A percentile compares a stretch with the other conserved stretches of the same genome.
These are phyloP conservation scores for Phytopythium boreale DNA, from an alignment of 352 stramenopile species.

Conservation along the genomic window DNA sequence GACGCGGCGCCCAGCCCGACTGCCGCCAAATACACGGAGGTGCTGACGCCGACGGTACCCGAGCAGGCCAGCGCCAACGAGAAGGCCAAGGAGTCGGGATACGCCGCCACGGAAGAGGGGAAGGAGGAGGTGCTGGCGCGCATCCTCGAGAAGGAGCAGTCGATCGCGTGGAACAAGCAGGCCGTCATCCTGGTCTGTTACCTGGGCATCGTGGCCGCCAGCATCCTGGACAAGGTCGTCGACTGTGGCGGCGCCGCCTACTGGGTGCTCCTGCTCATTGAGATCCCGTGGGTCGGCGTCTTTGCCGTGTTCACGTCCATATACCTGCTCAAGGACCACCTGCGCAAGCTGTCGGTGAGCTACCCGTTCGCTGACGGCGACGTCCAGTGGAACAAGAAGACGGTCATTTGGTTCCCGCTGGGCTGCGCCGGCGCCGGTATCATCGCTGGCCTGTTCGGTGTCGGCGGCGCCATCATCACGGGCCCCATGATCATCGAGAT, in stretches of 20 bases:
- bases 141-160: constrained; percentile 31
- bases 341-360: constrained; percentile 35
- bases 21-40: constrained; percentile 14
- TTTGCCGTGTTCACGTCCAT: constrained; percentile 29
- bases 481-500: constrained; percentile 32
- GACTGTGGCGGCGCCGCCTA: constrained; percentile 40
- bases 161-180: constrained; percentile 38
- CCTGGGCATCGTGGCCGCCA: constrained; percentile 28
- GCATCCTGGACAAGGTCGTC: constrained; percentile 23
- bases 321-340: constrained; percentile 31
- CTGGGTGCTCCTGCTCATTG: constrained; percentile 47
- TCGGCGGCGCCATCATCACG: constrained; percentile 40
- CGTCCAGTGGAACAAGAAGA: constrained; percentile 42
- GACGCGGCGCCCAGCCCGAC: constrained; percentile 9
- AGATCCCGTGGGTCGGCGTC: constrained; percentile 51
- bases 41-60: constrained; percentile 12
- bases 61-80: constrained; percentile 8
- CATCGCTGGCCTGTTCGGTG: constrained; percentile 49
- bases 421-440: constrained; percentile 37
- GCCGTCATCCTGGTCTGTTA: constrained; percentile 40
- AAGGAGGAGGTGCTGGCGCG: constrained; percentile 9
- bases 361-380: constrained; percentile 42
- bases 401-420: constrained; percentile 39
- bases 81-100: constrained; percentile 3
- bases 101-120: constrained; percentile 4